Conservation (phyloP, 2,329 filamentous ascomycete species). For the Aspergillus costaricaensis region DNA sequence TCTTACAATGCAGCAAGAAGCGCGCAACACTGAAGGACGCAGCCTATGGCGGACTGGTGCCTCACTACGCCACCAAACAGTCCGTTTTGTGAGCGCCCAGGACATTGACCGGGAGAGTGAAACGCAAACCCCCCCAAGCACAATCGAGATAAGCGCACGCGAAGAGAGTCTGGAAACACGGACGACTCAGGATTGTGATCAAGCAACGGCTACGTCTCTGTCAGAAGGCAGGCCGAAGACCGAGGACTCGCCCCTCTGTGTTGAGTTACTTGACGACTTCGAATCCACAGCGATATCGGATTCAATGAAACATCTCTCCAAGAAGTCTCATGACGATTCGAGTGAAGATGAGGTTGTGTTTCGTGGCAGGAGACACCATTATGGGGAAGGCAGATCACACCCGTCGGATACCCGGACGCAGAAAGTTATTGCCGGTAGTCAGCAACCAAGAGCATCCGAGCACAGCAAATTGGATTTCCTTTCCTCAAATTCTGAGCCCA, state of each 20-base stretch:
- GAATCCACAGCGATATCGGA: constrained; percentile 33
- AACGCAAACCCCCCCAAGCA: constrained; percentile 19
- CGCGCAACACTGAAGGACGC: constrained; percentile 58
- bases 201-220: neutral
- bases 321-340: constrained; percentile 55
- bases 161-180: constrained; percentile 17
- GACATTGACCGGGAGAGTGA: constrained; percentile 37
- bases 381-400: neutral
- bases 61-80: constrained; percentile 57
- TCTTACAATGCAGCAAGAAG: constrained; percentile 59
- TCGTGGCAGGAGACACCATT: constrained; percentile 32
- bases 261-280: constrained; percentile 25
- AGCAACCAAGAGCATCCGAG: neutral
- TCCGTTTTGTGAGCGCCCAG: constrained; percentile 65
- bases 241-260: neutral
- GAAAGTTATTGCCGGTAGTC: neutral
- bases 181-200: neutral
- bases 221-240: neutral
- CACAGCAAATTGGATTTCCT: neutral
- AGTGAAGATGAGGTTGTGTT: constrained; percentile 64
- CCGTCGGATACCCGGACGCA: too few species aligned
- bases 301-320: constrained; percentile 29
- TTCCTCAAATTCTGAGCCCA: neutral
- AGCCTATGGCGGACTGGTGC: constrained; percentile 50
- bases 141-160: neutral